Base-by-base conservation (phyloP, 768 basidiomycete genomes). In the Strobilomyces dryophilus region DNA sequence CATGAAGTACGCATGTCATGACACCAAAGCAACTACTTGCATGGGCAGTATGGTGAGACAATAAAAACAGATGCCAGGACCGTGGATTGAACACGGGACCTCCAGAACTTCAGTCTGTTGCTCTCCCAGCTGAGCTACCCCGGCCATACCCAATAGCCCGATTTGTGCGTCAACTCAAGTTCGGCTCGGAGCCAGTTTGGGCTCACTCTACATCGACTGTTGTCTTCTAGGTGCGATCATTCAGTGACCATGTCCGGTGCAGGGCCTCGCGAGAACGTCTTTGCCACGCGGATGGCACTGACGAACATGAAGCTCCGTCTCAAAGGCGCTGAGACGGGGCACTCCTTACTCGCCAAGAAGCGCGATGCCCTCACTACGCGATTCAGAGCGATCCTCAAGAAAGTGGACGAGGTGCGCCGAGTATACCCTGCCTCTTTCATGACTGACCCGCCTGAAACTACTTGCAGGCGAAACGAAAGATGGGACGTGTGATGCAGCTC, bases 401-500 rank as follows among this genome's bases (percentile, higher is more conserved):
- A 97, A 73, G 95, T 99, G n/a, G 95, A 98, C 66, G 97, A 99
- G 78, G 95, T 94, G 60, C 58, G 76, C 73, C 55, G 21, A 48
- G n/a, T 31, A 20, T 11, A 41, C 1, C 26, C 8, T 11, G 35
- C 31, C 31, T 18, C n/a, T 26, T n/a, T 47, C 15, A 29, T 27
- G 53, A 49, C 36, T 58, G 37, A 61, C 67, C 2, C 26, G 20
- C 27, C 43, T 70, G 60, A 53, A 58, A 50, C 60, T 51, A 6
- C 56, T 55, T 58, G 18, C 53, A 98, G 95, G 95, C 97, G 10
- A 99, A 99, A 71, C 83, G 94, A 54, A 95, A 98, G 75, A 99
- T 98, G 97, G 97, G 97, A 29, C 81, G 91, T 54, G 95, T 98
- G 24, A 97, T 99, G 86, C 97, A 99, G 70, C 79, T 98, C 47